Evolutionary conservation across 2,329 filamentous ascomycete genomes (phyloP).

Genomic region (Tolypocladium inflatum): DNA sequence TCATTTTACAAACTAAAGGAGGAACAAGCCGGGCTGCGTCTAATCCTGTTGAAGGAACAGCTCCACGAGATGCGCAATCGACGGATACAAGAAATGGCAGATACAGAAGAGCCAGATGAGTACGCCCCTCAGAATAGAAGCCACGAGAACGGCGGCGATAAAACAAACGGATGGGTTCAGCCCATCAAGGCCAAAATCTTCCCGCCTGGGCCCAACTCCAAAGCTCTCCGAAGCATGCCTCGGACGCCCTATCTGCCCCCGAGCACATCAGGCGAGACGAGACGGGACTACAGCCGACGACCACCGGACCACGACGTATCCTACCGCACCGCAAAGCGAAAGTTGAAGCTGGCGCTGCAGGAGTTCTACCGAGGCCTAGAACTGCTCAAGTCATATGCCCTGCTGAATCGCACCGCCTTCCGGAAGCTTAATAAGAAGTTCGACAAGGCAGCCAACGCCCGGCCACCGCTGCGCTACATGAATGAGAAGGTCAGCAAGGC

Average conservation of each 20-base stretch:
- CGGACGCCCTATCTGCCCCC: slow-evolving; percentile 34
- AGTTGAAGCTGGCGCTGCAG: slow-evolving; percentile 82
- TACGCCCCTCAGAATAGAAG: slow-evolving; percentile 10
- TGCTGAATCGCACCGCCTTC: slow-evolving; percentile 87
- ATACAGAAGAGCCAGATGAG: slow-evolving; percentile 24
- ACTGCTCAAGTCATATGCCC: slow-evolving; percentile 80
- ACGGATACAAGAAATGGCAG: slow-evolving; percentile 61
- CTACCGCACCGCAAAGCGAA: slow-evolving; percentile 80
- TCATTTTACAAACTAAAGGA: slow-evolving; percentile 83
- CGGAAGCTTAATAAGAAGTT: slow-evolving; percentile 99
- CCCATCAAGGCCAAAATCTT: slow-evolving; percentile 46
- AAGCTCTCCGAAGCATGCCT: slow-evolving; percentile 46
- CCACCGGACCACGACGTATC: slow-evolving; percentile 50
- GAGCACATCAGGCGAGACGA: slow-evolving; percentile 18
- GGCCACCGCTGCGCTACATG: slow-evolving; percentile 73
- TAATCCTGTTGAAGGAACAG: slow-evolving; percentile 67
- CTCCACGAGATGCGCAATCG: slow-evolving; percentile 88
- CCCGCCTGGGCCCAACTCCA: slow-evolving; percentile 50
- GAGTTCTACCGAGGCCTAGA: slow-evolving; percentile 92
- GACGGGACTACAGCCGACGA: slow-evolving; percentile 42
- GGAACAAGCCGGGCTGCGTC: slow-evolving; percentile 65
- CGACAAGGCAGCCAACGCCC: slow-evolving; percentile 78
- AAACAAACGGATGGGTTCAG: slow-evolving; percentile 33
- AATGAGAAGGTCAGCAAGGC: slow-evolving; percentile 83
- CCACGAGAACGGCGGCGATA: slow-evolving; percentile 17